Evolutionary conservation across 257 asterid species (phyloP), one percentile per base, ranked within the genome.

Genomic region (Nicotiana sylvestris): DNA sequence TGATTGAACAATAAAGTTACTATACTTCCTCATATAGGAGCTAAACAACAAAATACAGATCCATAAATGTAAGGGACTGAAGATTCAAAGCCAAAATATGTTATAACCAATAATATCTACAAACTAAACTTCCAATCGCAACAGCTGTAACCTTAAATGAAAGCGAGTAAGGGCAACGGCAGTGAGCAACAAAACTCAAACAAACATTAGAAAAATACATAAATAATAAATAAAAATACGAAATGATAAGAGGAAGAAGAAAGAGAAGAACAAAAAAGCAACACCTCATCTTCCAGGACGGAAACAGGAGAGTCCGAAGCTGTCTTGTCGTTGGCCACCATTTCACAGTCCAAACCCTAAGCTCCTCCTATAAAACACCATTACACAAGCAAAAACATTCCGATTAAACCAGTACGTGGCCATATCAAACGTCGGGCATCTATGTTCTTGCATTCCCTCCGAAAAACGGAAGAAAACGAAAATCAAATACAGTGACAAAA

Each of bases 211-310:
- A 56, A 51, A 66, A 6, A 81, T 33, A 33, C 37, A 33, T 33
- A 33, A 33, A 33, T 3, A 32, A 10, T 7, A 66, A 55, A 21
- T 0, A 30, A n/a, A 66, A 37, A 60, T 5, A 46, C 68, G 35
- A 37, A 57, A 33, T 10, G 21, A 15, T 6, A 5, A 21, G 9
- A 33, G n/a, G 10, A 43, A 43, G 49, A 43, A 43, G 46, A 39
- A 39, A 39, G 49, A 43, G 11, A 43, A 70, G 15, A 30, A 51
- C 18, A 39, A 43, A 6, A 29, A 57, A 35, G 5, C 3, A 35
- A 33, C 81, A 94, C 99, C 92, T 96, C 99, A 5, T 96, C 98
- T 81, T 91, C 95, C 30, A 96, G 98, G 46, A 94, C 99, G 83
- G 98, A 96, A n/a, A 97, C 93, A 49, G 99, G 99, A 84, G 99